Base-by-base conservation (phyloP, 2,329 filamentous ascomycete species). In the Teratosphaeria zuluensis region DNA sequence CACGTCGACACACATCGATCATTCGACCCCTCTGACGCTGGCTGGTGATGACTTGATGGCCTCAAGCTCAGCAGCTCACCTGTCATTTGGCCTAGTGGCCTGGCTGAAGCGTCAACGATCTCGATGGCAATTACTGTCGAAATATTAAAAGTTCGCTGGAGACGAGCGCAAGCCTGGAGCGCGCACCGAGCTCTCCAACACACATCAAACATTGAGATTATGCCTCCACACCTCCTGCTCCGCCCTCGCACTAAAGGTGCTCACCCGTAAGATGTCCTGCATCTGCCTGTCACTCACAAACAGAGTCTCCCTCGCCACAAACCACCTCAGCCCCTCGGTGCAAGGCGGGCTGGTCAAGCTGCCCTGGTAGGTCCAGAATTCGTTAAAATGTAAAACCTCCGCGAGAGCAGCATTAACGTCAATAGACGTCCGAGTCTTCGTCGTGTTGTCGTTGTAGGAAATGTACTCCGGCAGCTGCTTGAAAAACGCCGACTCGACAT, bases 311-410 rank as follows among this genome's bases (percentile, higher is more conserved):
- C 72, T 68, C 9, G 73, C 74, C 9, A 78, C 65, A 57, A 76
- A 80, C 74, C 75, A 81, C 38, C 76, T 65, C 31, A 77, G 70
- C 2, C 76, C 78, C 66, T 78, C 79, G 33, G 66, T 72, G 68
- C 71, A 81, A 59, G 72, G 80, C 58, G 73, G 80, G 56, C 72
- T 76, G 1, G 78, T 80, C 68, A 80, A 64, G 57, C 74, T 76
- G 6, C 78, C 77, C 59, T 73, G 66, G 64, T 80, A 80, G 1
- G 77, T 80, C 77, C 76, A 80, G 60, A 77, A 80, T 56, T 77
- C 74, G 30, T 70, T 69, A 63, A 79, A 76, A 11, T 68, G 63
- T 2, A 70, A 63, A 0, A 76, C 76, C 46, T 73, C 71, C 2
- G 70, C 61, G 6, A 80, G 55, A 0, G 74, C 73, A n/a, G 16